Base-by-base conservation (phyloP, 768 basidiomycete species). In the Termitomyces eurrhizus region DNA sequence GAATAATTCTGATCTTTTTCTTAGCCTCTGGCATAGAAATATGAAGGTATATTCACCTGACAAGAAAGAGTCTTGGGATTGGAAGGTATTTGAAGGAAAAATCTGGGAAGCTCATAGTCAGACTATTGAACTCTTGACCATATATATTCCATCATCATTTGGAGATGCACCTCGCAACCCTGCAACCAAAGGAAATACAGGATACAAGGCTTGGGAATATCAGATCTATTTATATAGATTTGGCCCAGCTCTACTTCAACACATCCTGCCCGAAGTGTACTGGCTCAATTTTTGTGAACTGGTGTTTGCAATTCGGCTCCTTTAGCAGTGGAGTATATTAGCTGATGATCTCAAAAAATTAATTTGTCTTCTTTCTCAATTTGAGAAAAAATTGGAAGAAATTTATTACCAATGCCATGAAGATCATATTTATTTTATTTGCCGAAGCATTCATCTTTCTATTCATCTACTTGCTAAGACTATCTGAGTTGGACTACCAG, bases 231-330 rank as follows among this genome's bases (percentile, higher is more conserved):
- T 49, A 2, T 49, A 13, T 49, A 24, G 8, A 24, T 24, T 49
- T 49, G 2, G 71, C 63, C 1, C 62, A 75, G 3, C 57, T 75
- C 18, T 59, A 51, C 18, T 44, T 57, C 0, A 58, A 75, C 24
- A 55, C 51, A n/a, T 73, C 33, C 68, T 74, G 0, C 73, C 70
- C 2, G 33, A 63, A 13, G 49, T 18, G 21, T 73, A 69, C 42
- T 76, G 64, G 54, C 13, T n/a, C 13, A 58, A 72, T 48, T 74
- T 62, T 55, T 75, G 73, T 66, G 69, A 73, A 44, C 56, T 72
- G 21, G 69, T 71, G 12, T 37, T 33, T 18, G 71, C 56, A 0
- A 65, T 72, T 2, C 64, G 56, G 6, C 60, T 75, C 11, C 37
- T 75, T 3, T 57, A 67, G 24, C 75, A 72, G 26, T 54, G 59